Evolutionary conservation across 2,329 filamentous ascomycete species (phyloP).

Genomic region (Alternaria sp.): DNA sequence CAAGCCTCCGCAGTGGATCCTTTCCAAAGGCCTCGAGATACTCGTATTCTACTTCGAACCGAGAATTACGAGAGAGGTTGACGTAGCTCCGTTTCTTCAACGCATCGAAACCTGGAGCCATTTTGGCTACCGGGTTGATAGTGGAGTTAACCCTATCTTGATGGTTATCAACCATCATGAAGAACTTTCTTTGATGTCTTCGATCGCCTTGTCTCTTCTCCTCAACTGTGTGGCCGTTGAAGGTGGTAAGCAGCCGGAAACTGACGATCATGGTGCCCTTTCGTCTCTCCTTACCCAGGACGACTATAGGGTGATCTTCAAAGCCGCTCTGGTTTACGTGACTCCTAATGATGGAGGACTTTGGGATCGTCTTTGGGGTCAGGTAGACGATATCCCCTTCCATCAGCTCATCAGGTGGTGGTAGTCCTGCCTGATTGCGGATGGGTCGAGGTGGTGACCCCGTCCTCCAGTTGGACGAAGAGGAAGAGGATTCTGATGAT

Average conservation of each 20-base stretch:
- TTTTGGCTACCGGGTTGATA: conserved; percentile 3
- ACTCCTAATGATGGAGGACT: conserved; percentile 3
- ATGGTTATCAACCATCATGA: conserved; percentile 18
- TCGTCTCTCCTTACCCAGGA: conserved; percentile 4
- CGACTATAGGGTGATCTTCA: conserved; percentile 16
- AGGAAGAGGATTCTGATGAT: background rate
- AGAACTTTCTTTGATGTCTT: conserved; percentile 6
- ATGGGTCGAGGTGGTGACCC: background rate
- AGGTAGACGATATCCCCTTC: conserved; percentile 14
- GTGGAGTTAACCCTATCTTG: background rate
- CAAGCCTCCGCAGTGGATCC: conserved; percentile 10
- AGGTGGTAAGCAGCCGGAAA: conserved; percentile 20
- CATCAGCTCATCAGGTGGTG: background rate
- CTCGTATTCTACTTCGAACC: conserved; percentile 23
- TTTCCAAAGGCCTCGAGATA: conserved; percentile 15
- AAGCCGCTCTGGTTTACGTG: background rate
- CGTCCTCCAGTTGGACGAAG: conserved; percentile 7
- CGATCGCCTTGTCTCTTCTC: background rate
- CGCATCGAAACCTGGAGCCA: conserved; percentile 14
- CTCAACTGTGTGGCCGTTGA: conserved; percentile 10
- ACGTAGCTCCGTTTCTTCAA: conserved; percentile 28
- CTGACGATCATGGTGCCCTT: conserved; percentile 10
- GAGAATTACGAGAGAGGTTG: conserved; percentile 17
- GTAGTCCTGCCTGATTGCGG: background rate
- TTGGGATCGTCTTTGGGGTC: background rate